A percentile compares a stretch with the other conserved stretches of the same genome.
phyloP scores from a whole-genome alignment of 2,329 filamentous ascomycete genomes.

The Lachnellula occidentalis region DNA sequence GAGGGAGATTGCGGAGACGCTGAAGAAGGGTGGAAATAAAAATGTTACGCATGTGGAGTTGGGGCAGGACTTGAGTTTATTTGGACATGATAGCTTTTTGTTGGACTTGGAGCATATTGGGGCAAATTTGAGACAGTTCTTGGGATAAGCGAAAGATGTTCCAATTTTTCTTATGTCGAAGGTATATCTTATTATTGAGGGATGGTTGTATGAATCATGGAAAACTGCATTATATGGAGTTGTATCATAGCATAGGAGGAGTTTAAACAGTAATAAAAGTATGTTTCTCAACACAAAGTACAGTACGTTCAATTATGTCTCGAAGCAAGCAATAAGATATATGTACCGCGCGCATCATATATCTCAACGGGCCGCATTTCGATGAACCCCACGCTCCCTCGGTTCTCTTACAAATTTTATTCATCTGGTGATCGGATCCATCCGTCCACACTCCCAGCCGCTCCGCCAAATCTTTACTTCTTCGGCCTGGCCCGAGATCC shows the following conservation, averaged over 20 bases:
- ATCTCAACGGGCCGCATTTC: too few relatives aligned
- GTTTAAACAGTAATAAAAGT: neutral
- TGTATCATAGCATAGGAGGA: neutral
- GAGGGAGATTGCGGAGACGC: conserved; percentile 80
- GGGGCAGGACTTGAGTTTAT: conserved; percentile 88
- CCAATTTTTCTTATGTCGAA: neutral
- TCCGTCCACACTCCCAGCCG: too few relatives aligned
- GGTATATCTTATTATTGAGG: neutral
- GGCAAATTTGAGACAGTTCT: conserved; percentile 72
- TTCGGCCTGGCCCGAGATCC: too few relatives aligned
- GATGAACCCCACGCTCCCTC: too few relatives aligned
- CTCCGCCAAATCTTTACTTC: too few relatives aligned
- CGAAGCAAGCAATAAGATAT: too few relatives aligned
- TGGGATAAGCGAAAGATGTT: conserved; percentile 44
- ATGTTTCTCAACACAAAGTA: too few relatives aligned
- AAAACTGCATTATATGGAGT: neutral
- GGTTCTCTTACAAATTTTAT: too few relatives aligned
- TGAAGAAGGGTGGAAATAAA: conserved; percentile 71
- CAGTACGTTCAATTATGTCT: too few relatives aligned
- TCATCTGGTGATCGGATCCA: too few relatives aligned
- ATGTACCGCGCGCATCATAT: too few relatives aligned
- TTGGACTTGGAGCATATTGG: conserved; percentile 90
- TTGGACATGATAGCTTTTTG: conserved; percentile 95
- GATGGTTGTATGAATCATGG: neutral
- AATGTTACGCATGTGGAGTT: conserved; percentile 84